A percentile compares a stretch with the other conserved stretches of the same genome.
These are phyloP conservation scores for Solanum dulcamara DNA, from an alignment of 257 asterid genomes.

Conservation along the genomic window DNA sequence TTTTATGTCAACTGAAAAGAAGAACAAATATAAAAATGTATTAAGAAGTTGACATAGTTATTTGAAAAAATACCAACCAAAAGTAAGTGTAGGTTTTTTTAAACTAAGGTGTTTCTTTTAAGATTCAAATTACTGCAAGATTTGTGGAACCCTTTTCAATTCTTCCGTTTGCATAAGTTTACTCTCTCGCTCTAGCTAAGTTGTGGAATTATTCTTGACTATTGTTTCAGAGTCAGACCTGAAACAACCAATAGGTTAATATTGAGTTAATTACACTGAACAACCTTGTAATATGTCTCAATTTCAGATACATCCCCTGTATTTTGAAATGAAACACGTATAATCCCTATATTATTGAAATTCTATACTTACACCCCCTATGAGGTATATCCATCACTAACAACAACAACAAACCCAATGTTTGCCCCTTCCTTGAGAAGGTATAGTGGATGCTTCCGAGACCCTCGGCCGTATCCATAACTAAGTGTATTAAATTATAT, in stretches of 20 bases:
- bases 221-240: neutral
- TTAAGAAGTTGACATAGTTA: neutral
- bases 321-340: neutral
- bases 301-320: neutral
- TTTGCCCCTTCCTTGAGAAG: neutral
- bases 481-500: neutral
- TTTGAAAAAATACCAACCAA: neutral
- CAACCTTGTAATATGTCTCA: neutral
- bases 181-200: neutral
- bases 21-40: neutral
- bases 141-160: neutral
- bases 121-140: neutral
- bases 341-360: neutral
- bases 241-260: neutral
- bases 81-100: neutral
- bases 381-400: neutral
- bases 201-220: neutral
- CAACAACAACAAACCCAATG: neutral
- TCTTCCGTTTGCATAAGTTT: neutral
- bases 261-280: neutral
- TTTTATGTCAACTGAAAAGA: neutral
- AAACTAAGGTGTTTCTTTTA: neutral
- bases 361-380: neutral
- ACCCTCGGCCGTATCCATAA: neutral
- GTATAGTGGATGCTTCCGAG: neutral